These are phyloP conservation scores for Alternaria atra DNA, from an alignment of 2,329 filamentous ascomycete species.

Conservation along the genomic window DNA sequence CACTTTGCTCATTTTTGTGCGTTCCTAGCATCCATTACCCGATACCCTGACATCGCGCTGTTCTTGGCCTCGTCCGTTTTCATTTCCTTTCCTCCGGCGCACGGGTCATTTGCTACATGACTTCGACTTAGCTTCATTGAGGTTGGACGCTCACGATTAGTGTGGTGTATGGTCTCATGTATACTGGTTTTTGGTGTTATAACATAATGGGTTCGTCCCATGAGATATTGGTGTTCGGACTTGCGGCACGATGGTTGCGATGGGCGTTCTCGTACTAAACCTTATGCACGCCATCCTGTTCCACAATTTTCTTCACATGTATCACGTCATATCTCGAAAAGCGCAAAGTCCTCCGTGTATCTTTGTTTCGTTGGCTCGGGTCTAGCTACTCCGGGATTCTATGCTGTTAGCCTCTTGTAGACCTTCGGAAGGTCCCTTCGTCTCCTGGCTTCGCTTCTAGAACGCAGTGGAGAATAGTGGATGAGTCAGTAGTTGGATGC, in stretches of 20 bases:
- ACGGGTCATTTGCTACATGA: conserved; percentile 10
- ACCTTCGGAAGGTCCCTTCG: conserved; percentile 5
- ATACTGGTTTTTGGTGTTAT: conserved; percentile 26
- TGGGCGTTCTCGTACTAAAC: conserved; percentile 9
- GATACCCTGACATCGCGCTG: conserved; percentile 13
- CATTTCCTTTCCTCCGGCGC: conserved; percentile 23
- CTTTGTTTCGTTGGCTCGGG: not conserved
- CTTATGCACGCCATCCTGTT: conserved; percentile 8
- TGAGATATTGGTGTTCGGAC: conserved; percentile 19
- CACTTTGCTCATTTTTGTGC: conserved; percentile 2
- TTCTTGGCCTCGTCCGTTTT: conserved; percentile 7
- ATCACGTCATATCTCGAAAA: conserved; percentile 11
- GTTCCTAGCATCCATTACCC: conserved; percentile 21
- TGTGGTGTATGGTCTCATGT: conserved; percentile 26
- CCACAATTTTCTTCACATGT: conserved; percentile 1
- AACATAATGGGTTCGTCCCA: conserved; percentile 16
- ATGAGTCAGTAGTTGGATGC: conserved; percentile 8
- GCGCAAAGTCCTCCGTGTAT: not conserved
- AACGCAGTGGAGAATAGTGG: conserved; percentile 16
- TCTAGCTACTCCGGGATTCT: not conserved
- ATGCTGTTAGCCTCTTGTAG: conserved; percentile 20
- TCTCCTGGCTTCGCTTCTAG: conserved; percentile 16
- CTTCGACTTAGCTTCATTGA: conserved; percentile 13
- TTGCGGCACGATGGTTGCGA: conserved; percentile 20
- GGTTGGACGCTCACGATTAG: conserved; percentile 18